Evolutionary conservation across 2,329 filamentous ascomycete species (phyloP), one percentile per base, ranked within the genome.

Genomic region (Alternaria rosae): DNA sequence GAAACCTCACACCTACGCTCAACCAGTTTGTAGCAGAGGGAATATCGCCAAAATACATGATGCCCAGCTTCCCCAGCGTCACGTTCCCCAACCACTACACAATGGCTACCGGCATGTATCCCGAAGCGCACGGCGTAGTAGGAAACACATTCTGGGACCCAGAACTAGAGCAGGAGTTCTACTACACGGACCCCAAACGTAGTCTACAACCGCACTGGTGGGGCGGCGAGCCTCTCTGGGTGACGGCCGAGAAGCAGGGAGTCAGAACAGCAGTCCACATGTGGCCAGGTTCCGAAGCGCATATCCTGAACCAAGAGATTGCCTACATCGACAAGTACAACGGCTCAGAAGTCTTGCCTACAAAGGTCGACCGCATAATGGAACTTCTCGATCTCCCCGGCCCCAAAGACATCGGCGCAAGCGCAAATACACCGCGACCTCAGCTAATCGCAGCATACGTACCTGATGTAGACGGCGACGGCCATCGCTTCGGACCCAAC

Each of bases 81-180:
- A 99, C 95, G 0, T 99, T 99, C 72, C 95, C 95, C 4, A 83
- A 98, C 71, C 95, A 98, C 78, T 97, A 94, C 78, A 97, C 94
- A 0, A 84, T 98, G 38, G 92, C 93, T 0, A 98, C 95, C 0
- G 95, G 95, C 0, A 81, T 98, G 25, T 93, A 98, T 70, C 95
- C 95, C 0, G 94, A 98, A 80, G 90, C 90, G 59, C 95, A 99
- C 75, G 95, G 95, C 0, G 85, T 99, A 4, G 94, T 99, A 1
- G 92, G 93, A 6, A 99, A 99, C 76, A 92, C 88, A 1, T 99
- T 99, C 77, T 99, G 92, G 92, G 95, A 98, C 73, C 92, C 92
- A 0, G 82, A 84, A 0, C 76, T 93, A 11, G 66, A 91, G 71
- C 89, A 91, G 62, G 91, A 96, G 68, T 99, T 99, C 81, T 93